Evolutionary conservation across 2,329 filamentous ascomycete species (phyloP), one percentile per base, ranked within the genome.

Genomic region (Aspergillaceae sp.): DNA sequence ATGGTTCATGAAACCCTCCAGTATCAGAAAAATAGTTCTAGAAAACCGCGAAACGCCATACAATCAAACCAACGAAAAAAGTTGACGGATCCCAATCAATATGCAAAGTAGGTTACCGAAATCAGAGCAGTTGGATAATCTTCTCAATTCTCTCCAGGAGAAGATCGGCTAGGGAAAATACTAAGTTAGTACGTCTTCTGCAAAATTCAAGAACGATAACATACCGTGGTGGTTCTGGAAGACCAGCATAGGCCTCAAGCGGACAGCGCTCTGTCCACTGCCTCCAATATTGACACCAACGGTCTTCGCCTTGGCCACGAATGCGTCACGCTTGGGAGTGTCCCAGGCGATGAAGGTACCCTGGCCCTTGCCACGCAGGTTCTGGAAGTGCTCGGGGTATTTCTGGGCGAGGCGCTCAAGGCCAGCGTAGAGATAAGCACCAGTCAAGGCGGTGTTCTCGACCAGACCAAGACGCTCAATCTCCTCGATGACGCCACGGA

Each of bases 331-430:
- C 58, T 80, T 74, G 46, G 86, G 87, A 62, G 79, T 86, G 67
- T 96, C 90, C 75, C 89, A 96, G 43, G 90, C 89, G 62, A 96
- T 87, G 67, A 94, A 95, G 7, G 90, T 95, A 55, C 89, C 89
- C 71, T 86, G 84, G 42, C 84, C 85, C 74, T 94, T 87, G 45
- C 89, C 90, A 59, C 89, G 80, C 50, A 96, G 77, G 73, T 94
- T 92, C 63, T 80, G 71, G 67, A 96, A 84, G 66, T 91, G 78
- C 33, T 75, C 76, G 1, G 90, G 89, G 66, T 87, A 91, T 65
- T 81, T 78, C 60, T 75, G 62, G 32, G 81, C 77, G 38, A 96
- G 76, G 34, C 64, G 70, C 68, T 85, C 77, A 42, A 96, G 75
- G 49, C 83, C 81, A 48, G 66, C 69, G 66, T 76, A 94, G 43